Conservation (phyloP, 352 stramenopile species). For the Globisporangium parvum region DNA sequence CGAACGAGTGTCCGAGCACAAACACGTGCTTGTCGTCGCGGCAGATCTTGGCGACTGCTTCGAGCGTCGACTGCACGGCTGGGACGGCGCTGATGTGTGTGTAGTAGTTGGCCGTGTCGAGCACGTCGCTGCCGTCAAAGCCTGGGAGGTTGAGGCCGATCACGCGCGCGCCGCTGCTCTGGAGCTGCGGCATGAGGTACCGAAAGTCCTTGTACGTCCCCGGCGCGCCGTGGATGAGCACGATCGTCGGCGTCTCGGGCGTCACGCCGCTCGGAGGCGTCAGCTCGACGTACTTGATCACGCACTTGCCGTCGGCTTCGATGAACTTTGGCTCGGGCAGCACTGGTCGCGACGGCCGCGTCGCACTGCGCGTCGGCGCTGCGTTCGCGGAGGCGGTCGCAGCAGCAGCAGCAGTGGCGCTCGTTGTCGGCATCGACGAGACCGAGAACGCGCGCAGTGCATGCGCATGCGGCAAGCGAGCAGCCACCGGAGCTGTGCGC, state of each 20-base stretch:
- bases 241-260: conserved; percentile 23
- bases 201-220: conserved; percentile 63
- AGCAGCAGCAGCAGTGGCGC: neutral
- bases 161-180: conserved; percentile 28
- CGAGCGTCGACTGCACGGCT: conserved; percentile 29
- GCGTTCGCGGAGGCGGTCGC: neutral
- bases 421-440: neutral
- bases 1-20: conserved; percentile 10
- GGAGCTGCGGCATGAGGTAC: conserved; percentile 49
- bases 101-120: conserved; percentile 37
- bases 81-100: conserved; percentile 32
- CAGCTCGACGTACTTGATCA: conserved; percentile 39
- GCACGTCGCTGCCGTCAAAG: conserved; percentile 35
- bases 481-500: neutral
- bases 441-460: neutral
- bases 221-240: conserved; percentile 59
- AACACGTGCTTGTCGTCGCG: conserved; percentile 10
- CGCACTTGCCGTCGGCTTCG: conserved; percentile 33
- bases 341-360: conserved; percentile 3
- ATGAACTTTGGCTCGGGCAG: conserved; percentile 25
- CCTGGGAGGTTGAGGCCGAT: conserved; percentile 58
- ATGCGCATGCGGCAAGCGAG: neutral
- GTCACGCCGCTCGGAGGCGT: neutral
- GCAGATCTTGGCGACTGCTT: conserved; percentile 35
- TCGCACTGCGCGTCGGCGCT: neutral